Base-by-base conservation (phyloP, 108 stramenopile genomes). In the Halocafeteria seosinensis region DNA sequence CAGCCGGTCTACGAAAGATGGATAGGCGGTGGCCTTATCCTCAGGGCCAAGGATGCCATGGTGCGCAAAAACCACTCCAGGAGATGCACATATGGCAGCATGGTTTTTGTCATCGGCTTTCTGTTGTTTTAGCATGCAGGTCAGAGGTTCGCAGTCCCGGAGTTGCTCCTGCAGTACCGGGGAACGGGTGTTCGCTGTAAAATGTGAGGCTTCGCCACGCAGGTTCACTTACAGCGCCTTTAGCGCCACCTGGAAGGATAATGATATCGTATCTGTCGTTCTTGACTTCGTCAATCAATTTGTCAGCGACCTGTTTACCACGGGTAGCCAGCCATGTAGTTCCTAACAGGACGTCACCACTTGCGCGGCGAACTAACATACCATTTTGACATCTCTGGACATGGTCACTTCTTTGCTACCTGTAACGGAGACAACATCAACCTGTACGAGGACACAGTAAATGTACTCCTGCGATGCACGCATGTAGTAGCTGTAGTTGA, bases 351-450 rank as follows among this genome's bases (percentile, higher is more conserved):
- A n/a, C n/a, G n/a, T n/a, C n/a, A n/a, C n/a, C n/a, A n/a, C n/a
- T n/a, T n/a, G n/a, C n/a, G n/a, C n/a, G n/a, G n/a, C n/a, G n/a
- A n/a, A 62, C 61, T 68, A 61, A 4, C 61, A 61, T 29, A 30
- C n/a, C 31, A 68, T 13, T 3, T 68, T 57, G 26, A 68, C 17
- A 3, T 62, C 67, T 9, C 67, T 8, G 33, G 61, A 62, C 61
- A 60, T 37, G 5, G n/a, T 68, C 12, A 68, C 25, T 8, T 42
- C 29, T 30, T 32, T 34, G 9, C 50, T 34, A 35, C 91, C 90
- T 32, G 85, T 87, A 17, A 91, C 94, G 29, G 88, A 80, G 0
- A 83, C 85, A 6, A 95, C 94, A 33, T 82, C 65, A 0, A 88
- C 91, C 31, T 90, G n/a, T n/a, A n/a, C n/a, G n/a, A n/a, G n/a